Conservation (phyloP, 768 basidiomycete genomes). For the Tricholoma furcatifolium region DNA sequence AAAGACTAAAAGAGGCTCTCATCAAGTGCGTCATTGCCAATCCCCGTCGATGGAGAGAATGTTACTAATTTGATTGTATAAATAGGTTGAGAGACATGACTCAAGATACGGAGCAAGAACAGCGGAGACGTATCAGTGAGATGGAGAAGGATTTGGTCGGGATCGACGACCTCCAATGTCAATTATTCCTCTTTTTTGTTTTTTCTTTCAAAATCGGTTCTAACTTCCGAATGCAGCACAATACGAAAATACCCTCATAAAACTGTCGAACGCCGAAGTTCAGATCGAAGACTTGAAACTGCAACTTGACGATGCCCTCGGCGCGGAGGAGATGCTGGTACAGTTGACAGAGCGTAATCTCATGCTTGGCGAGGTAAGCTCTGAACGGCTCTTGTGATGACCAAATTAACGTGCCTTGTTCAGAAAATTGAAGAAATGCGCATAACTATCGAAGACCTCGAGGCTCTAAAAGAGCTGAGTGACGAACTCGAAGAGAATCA, state of each 20-base stretch:
- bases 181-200: conserved; percentile 10
- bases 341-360: conserved; percentile 94
- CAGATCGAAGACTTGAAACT: conserved; percentile 93
- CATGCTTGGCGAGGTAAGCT: conserved; percentile 78
- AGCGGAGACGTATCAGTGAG: conserved; percentile 75
- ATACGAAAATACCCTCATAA: conserved; percentile 77
- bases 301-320: conserved; percentile 93
- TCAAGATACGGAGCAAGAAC: conserved; percentile 84
- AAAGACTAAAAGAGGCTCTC: conserved; percentile 91
- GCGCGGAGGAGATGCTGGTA: conserved; percentile 95
- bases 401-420: not conserved
- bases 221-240: conserved; percentile 46
- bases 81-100: conserved; percentile 83
- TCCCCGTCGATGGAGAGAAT: not conserved
- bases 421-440: conserved; percentile 99
- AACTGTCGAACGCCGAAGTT: conserved; percentile 83
- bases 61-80: not conserved
- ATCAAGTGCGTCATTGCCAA: conserved; percentile 50
- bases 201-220: conserved; percentile 7
- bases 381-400: not conserved
- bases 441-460: conserved; percentile 93
- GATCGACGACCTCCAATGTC: conserved; percentile 81
- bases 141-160: conserved; percentile 86
- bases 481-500: conserved; percentile 98
- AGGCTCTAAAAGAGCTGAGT: conserved; percentile 91